Percentiles rank a stretch among this genome's conserved stretches.
Conservation (phyloP, 2,329 filamentous ascomycete genomes). For the Verticillium nonalfalfae region DNA sequence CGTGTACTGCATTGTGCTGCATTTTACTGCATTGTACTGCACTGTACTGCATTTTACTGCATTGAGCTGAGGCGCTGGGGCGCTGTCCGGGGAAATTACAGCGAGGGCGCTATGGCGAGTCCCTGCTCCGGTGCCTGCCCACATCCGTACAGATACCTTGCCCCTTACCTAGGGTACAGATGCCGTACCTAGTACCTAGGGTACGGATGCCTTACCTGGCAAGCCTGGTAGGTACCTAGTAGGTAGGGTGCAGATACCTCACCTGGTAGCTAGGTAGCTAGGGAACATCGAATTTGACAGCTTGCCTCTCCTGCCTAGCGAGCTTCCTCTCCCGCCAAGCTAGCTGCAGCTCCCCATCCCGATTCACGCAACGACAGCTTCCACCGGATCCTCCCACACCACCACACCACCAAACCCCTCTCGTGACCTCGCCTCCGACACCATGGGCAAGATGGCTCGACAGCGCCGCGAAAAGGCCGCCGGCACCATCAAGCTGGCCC, state of each 20-base stretch:
- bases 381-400: too few relatives aligned
- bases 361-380: too few relatives aligned
- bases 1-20: background rate
- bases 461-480: slow-evolving; percentile 42
- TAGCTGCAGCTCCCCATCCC: too few relatives aligned
- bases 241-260: too few relatives aligned
- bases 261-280: too few relatives aligned
- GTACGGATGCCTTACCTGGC: too few relatives aligned
- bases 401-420: background rate
- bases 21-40: background rate
- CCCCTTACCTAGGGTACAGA: too few relatives aligned
- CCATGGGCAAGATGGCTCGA: slow-evolving; percentile 26
- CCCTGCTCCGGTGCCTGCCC: too few relatives aligned
- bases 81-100: slow-evolving; percentile 1
- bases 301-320: background rate
- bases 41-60: background rate
- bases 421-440: background rate
- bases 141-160: too few relatives aligned
- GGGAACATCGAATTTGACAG: too few relatives aligned
- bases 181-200: too few relatives aligned
- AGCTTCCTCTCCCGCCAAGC: slow-evolving; percentile 5
- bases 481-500: slow-evolving; percentile 52
- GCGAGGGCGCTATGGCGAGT: background rate
- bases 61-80: background rate
- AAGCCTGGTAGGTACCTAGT: too few relatives aligned